Evolutionary conservation across 2,329 filamentous ascomycete genomes (phyloP).

Genomic region (Plectosphaerella sp.): DNA sequence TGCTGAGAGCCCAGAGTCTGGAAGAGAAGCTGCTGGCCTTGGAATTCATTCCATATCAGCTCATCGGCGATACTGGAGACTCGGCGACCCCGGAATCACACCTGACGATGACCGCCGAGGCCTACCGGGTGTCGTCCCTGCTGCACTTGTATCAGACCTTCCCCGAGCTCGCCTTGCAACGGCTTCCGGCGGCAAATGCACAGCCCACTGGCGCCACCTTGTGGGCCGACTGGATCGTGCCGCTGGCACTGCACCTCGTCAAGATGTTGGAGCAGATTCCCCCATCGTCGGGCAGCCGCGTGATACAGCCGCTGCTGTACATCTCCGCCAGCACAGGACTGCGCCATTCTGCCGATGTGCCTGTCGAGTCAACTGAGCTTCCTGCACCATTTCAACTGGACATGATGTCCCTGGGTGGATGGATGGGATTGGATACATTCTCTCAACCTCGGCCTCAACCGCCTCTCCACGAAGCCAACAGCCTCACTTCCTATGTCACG

Average conservation of each 20-base stretch:
- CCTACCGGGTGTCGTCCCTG: constrained; percentile 28
- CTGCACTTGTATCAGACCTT: constrained; percentile 35
- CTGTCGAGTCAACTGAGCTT: not conserved
- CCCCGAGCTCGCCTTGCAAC: constrained; percentile 23
- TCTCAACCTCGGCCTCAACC: constrained; percentile 10
- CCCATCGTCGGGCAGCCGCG: constrained; percentile 26
- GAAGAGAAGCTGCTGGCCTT: constrained; percentile 28
- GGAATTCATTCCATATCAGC: constrained; percentile 16
- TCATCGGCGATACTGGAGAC: constrained; percentile 22
- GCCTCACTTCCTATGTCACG: constrained; percentile 8
- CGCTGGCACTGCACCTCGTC: constrained; percentile 24
- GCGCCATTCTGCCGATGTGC: constrained; percentile 13
- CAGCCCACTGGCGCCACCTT: constrained; percentile 14
- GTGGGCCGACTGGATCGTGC: constrained; percentile 31
- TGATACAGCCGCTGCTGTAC: constrained; percentile 31
- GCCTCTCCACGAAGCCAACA: constrained; percentile 3
- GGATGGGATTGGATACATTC: not conserved
- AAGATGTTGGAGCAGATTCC: constrained; percentile 28
- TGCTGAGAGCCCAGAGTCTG: constrained; percentile 26
- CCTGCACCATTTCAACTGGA: constrained; percentile 1
- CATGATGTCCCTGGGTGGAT: constrained; percentile 6
- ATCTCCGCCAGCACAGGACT: constrained; percentile 30
- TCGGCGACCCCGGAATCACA: constrained; percentile 19
- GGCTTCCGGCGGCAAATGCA: constrained; percentile 17
- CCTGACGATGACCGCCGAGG: constrained; percentile 29